Evolutionary conservation across 2,329 filamentous ascomycete species (phyloP).

Genomic region (Sclerotinia borealis): DNA sequence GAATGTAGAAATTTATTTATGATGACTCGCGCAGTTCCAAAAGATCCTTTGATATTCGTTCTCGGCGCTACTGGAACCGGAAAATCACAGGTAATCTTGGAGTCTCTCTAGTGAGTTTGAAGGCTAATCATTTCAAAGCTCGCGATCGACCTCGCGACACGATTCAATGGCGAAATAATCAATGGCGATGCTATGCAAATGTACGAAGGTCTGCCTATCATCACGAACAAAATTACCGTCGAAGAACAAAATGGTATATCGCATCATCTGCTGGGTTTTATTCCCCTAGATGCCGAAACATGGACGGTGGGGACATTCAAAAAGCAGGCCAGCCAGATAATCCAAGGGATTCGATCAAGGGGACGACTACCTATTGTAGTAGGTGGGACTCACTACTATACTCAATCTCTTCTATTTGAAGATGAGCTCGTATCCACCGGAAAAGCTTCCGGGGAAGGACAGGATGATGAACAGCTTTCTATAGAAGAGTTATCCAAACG

Average conservation of each 20-base stretch:
- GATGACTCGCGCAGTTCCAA: constrained; percentile 34
- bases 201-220: constrained; percentile 84
- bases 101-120: not conserved
- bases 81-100: constrained; percentile 67
- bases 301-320: constrained; percentile 82
- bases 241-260: constrained; percentile 73
- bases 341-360: constrained; percentile 70
- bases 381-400: constrained; percentile 93
- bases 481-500: constrained; percentile 37
- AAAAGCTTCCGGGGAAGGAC: constrained; percentile 26
- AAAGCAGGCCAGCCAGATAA: constrained; percentile 58
- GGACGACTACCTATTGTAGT: constrained; percentile 85
- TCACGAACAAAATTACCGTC: constrained; percentile 84
- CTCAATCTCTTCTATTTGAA: constrained; percentile 79
- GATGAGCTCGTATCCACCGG: constrained; percentile 51
- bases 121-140: constrained; percentile 25
- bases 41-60: constrained; percentile 67
- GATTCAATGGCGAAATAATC: constrained; percentile 87
- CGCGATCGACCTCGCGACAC: constrained; percentile 77
- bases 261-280: constrained; percentile 80
- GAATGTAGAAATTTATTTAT: constrained; percentile 12
- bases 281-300: constrained; percentile 67
- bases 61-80: constrained; percentile 89
- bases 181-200: constrained; percentile 99
- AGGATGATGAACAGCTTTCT: constrained; percentile 25